A percentile compares a stretch with the other conserved stretches of the same genome.
These are phyloP conservation scores for Mycena epipterygia DNA, from an alignment of 768 basidiomycete species.

Conservation along the genomic window DNA sequence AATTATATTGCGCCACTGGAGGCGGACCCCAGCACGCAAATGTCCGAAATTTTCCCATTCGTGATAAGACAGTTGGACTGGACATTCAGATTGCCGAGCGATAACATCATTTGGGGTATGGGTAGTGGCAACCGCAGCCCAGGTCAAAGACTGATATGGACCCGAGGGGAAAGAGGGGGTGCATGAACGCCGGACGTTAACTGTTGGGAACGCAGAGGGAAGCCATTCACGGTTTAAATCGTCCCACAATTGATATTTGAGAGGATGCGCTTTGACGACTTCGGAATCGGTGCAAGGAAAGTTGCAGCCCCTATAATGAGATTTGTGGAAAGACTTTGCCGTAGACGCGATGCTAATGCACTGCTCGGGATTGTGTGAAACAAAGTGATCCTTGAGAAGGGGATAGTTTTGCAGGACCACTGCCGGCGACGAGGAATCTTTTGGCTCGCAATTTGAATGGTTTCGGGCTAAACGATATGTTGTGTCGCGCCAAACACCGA, in stretches of 20 bases:
- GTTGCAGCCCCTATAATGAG: background rate
- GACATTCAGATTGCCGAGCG: constrained; percentile 27
- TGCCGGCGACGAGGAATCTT: no score
- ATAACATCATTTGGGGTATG: constrained; percentile 60
- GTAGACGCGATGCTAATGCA: constrained; percentile 54
- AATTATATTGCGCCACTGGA: constrained; percentile 67
- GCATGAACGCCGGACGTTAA: constrained; percentile 38
- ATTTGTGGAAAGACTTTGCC: constrained; percentile 45
- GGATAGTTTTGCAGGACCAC: constrained; percentile 15
- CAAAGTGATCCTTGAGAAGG: background rate
- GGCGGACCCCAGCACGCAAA: constrained; percentile 56
- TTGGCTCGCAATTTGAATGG: background rate
- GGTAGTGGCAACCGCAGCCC: constrained; percentile 49
- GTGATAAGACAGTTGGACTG: constrained; percentile 55
- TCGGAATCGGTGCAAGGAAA: background rate
- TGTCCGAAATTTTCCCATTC: constrained; percentile 61
- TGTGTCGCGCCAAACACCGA: constrained; percentile 58
- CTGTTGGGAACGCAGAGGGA: background rate
- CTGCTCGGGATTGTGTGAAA: background rate
- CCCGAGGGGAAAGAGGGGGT: constrained; percentile 47
- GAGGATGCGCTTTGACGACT: constrained; percentile 24
- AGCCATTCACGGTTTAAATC: background rate
- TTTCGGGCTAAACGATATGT: constrained; percentile 44
- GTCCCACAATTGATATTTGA: constrained; percentile 17
- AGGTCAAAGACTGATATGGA: constrained; percentile 51